A percentile compares a stretch with the other conserved stretches of the same genome.
phyloP scores from a whole-genome alignment of 1,284 basidiomycete species.

The Naganishia cerealis region DNA sequence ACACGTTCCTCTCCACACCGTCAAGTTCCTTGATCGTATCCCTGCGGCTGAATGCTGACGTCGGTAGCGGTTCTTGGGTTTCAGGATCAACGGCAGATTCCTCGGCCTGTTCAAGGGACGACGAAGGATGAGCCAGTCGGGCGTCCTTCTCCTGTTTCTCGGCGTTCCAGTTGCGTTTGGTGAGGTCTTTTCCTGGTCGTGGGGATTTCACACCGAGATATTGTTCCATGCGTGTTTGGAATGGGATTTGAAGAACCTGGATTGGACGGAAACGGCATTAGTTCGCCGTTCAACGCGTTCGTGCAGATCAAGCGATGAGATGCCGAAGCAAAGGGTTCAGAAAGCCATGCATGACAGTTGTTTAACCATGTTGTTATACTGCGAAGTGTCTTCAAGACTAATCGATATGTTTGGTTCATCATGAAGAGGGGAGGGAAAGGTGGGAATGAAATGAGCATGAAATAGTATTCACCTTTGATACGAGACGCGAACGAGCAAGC shows the following conservation, averaged over 20 bases:
- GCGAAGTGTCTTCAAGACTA: conserved; percentile 55
- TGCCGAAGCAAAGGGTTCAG: conserved; percentile 42
- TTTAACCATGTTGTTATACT: conserved; percentile 48
- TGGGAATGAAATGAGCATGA: conserved; percentile 31
- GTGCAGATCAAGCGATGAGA: conserved; percentile 7
- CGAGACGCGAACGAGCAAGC: background rate
- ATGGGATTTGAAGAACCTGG: conserved; percentile 47
- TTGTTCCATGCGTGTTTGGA: conserved; percentile 49
- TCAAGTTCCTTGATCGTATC: conserved; percentile 28
- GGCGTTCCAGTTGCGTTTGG: conserved; percentile 36
- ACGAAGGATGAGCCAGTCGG: conserved; percentile 39
- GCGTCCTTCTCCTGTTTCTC: conserved; percentile 37
- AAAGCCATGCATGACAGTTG: conserved; percentile 52
- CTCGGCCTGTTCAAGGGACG: conserved; percentile 44
- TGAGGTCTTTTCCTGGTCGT: conserved; percentile 26
- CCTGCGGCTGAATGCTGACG: conserved; percentile 26
- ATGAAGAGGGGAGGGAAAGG: conserved; percentile 34
- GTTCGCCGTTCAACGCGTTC: conserved; percentile 31
- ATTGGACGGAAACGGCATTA: conserved; percentile 35
- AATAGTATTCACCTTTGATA: conserved; percentile 45
- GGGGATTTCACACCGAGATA: conserved; percentile 43
- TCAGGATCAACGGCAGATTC: conserved; percentile 37
- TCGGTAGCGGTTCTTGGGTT: conserved; percentile 5
- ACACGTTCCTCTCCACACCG: conserved; percentile 45
- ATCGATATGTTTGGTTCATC: conserved; percentile 52